Percentiles rank a stretch among this genome's conserved stretches.
Conservation (phyloP, 1,284 basidiomycete species). For the Ceratobasidium sp. region DNA sequence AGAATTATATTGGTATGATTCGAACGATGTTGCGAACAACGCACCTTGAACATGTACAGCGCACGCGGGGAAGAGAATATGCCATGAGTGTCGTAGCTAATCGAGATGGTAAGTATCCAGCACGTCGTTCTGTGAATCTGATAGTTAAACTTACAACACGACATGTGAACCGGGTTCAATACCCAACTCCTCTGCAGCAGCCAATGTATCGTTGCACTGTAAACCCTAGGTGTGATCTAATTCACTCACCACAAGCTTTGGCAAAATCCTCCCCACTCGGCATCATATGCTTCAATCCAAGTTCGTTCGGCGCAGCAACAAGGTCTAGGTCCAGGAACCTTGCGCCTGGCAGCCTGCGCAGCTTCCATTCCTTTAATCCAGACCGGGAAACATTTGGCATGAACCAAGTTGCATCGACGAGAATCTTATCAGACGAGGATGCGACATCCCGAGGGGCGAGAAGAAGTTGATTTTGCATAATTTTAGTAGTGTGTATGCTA, state of each 20-base stretch:
- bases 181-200: slow-evolving; percentile 75
- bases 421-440: slow-evolving; percentile 58
- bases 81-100: slow-evolving; percentile 88
- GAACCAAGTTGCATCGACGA: slow-evolving; percentile 87
- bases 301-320: slow-evolving; percentile 72
- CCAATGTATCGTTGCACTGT: not conserved
- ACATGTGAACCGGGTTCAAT: slow-evolving; percentile 84
- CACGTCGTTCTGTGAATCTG: not conserved
- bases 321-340: slow-evolving; percentile 87
- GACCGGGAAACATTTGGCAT: slow-evolving; percentile 82
- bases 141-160: slow-evolving; percentile 70
- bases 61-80: slow-evolving; percentile 92
- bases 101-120: slow-evolving; percentile 46
- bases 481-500: slow-evolving; percentile 22
- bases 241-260: slow-evolving; percentile 77
- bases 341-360: slow-evolving; percentile 79
- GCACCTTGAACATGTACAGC: slow-evolving; percentile 87
- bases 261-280: slow-evolving; percentile 81
- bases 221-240: not conserved
- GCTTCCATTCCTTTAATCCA: slow-evolving; percentile 66
- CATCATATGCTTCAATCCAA: slow-evolving; percentile 95
- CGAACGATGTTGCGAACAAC: slow-evolving; percentile 46
- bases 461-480: slow-evolving; percentile 39
- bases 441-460: slow-evolving; percentile 44
- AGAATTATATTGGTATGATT: not conserved